Percentiles rank a stretch among this genome's conserved stretches.
Evolutionary conservation across 345 rosid species (phyloP).

Genomic region (Populus deltoides): DNA sequence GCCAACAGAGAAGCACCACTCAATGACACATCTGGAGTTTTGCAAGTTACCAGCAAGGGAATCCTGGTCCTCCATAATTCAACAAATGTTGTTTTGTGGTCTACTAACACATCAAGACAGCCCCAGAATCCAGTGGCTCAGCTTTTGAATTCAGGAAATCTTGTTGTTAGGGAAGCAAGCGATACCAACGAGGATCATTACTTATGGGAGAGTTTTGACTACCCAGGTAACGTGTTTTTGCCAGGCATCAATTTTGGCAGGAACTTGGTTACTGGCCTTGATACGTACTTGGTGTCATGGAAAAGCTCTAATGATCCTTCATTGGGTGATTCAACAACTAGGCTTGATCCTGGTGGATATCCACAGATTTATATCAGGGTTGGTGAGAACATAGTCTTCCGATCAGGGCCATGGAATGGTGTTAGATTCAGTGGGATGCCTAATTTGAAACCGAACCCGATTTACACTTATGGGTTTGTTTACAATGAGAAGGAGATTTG

Average conservation of each 20-base stretch:
- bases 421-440: slow-evolving; percentile 27
- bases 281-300: slow-evolving; percentile 11
- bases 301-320: slow-evolving; percentile 26
- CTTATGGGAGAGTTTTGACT: slow-evolving; percentile 25
- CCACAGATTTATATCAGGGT: slow-evolving; percentile 22
- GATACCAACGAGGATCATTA: background rate
- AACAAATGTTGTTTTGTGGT: slow-evolving; percentile 8
- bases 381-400: background rate
- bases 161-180: slow-evolving; percentile 23
- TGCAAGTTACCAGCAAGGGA: slow-evolving; percentile 16
- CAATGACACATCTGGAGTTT: slow-evolving; percentile 10
- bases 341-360: slow-evolving; percentile 23
- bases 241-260: slow-evolving; percentile 14
- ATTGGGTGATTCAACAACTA: slow-evolving; percentile 17
- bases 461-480: slow-evolving; percentile 9
- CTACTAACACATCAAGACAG: background rate
- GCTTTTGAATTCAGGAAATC: slow-evolving; percentile 28
- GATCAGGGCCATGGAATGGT: slow-evolving; percentile 39
- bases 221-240: background rate
- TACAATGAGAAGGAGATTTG: slow-evolving; percentile 16
- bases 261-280: slow-evolving; percentile 10
- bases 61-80: slow-evolving; percentile 1
- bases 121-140: slow-evolving; percentile 15
- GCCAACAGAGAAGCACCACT: slow-evolving; percentile 30
- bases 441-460: background rate